Percentiles rank a stretch among this genome's conserved stretches.
phyloP scores from a whole-genome alignment of 1,284 basidiomycete species.

The Microbotryum violaceum region DNA sequence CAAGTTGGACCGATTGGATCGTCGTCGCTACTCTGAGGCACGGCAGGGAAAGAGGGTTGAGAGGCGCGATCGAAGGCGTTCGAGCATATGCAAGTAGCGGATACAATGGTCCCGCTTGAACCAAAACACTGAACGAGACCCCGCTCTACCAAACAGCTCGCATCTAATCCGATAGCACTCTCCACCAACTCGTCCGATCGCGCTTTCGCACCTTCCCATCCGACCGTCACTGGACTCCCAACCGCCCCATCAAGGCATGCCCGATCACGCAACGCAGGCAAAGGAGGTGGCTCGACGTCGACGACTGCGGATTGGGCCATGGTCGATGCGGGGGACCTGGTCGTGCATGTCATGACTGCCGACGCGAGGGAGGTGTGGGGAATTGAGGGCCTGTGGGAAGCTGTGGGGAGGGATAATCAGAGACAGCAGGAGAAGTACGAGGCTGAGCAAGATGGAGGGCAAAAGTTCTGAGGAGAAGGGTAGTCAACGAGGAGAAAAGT shows the following conservation, averaged over 20 bases:
- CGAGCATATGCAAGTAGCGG: conserved; percentile 26
- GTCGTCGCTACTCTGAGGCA: conserved; percentile 27
- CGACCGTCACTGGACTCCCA: conserved; percentile 22
- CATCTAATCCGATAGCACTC: conserved; percentile 19
- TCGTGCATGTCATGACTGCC: conserved; percentile 36
- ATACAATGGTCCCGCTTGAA: neutral
- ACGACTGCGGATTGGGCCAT: conserved; percentile 30
- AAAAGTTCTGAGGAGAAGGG: too few relatives aligned
- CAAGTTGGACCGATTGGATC: conserved; percentile 36
- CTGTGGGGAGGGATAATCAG: conserved; percentile 1
- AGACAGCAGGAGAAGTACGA: too few relatives aligned
- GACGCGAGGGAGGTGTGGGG: conserved; percentile 31
- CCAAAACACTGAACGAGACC: neutral
- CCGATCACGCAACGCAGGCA: conserved; percentile 8
- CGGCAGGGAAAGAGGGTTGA: conserved; percentile 33
- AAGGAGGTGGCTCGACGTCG: conserved; percentile 7
- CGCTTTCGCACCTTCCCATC: conserved; percentile 21
- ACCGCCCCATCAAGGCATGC: conserved; percentile 22
- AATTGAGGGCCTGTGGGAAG: conserved; percentile 32
- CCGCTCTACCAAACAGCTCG: conserved; percentile 10
- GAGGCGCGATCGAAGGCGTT: conserved; percentile 34
- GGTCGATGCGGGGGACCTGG: conserved; percentile 33
- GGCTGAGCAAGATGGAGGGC: too few relatives aligned
- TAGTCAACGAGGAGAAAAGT: too few relatives aligned
- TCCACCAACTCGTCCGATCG: neutral